Percentiles rank a stretch among this genome's conserved stretches.
phyloP scores from a whole-genome alignment of 176 grass and related monocot species.

The Miscanthus lutarioriparius region DNA sequence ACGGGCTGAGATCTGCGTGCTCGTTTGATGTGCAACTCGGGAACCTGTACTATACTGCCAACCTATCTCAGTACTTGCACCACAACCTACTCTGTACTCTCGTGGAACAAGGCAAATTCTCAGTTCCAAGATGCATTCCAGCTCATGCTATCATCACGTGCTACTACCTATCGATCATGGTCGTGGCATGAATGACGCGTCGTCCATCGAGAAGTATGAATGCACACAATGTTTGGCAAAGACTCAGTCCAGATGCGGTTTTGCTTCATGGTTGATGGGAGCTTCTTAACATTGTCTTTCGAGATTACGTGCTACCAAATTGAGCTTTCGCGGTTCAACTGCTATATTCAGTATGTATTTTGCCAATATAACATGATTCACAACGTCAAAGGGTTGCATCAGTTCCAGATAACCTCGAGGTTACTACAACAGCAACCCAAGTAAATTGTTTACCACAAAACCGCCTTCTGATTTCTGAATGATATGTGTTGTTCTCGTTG shows the following conservation, averaged over 20 bases:
- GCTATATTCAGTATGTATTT: background rate
- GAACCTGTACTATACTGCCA: background rate
- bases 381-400: background rate
- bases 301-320: background rate
- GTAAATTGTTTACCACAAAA: background rate
- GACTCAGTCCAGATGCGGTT: background rate
- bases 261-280: background rate
- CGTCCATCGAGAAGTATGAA: background rate
- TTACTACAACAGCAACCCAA: background rate
- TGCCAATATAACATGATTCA: background rate
- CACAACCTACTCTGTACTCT: too few species aligned
- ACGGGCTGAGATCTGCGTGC: too few species aligned
- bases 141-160: background rate
- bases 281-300: background rate
- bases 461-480: background rate
- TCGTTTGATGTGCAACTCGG: background rate
- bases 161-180: background rate
- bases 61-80: too few species aligned
- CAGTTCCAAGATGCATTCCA: background rate
- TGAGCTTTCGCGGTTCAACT: background rate
- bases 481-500: background rate
- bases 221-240: background rate
- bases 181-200: background rate
- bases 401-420: background rate
- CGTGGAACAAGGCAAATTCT: background rate